A percentile compares a stretch with the other conserved stretches of the same genome.
These are phyloP conservation scores for Ustilago tritici DNA, from an alignment of 1,284 basidiomycete species.

Conservation along the genomic window DNA sequence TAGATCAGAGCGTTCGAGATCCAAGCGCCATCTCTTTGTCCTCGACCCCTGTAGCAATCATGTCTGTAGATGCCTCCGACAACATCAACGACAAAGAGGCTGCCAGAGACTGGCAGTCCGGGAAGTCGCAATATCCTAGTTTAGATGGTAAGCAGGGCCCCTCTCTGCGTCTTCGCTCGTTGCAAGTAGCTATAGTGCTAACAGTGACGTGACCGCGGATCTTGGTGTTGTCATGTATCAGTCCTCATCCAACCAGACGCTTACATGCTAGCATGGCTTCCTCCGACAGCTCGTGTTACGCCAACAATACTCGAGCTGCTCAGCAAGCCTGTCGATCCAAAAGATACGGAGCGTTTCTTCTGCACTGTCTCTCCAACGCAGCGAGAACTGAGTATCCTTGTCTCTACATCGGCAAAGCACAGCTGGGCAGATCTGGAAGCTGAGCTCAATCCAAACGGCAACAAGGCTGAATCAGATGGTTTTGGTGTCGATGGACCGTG, in stretches of 20 bases:
- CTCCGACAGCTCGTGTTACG: constrained; percentile 14
- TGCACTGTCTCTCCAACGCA: constrained; percentile 46
- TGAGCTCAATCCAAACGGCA: constrained; percentile 5
- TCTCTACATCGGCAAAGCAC: constrained; percentile 15
- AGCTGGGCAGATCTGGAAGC: constrained; percentile 9
- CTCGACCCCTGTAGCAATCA: neutral
- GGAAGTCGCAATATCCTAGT: constrained; percentile 33
- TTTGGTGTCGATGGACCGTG: constrained; percentile 34
- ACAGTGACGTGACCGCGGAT: too few relatives aligned
- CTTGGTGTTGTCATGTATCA: neutral
- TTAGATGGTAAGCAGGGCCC: constrained; percentile 31
- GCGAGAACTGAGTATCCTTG: constrained; percentile 41
- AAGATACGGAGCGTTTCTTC: constrained; percentile 12
- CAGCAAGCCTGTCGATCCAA: neutral
- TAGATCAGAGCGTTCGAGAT: too few relatives aligned
- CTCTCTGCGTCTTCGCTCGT: neutral
- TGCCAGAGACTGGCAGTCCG: constrained; percentile 30
- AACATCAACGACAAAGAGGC: constrained; percentile 32
- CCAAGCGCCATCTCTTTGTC: neutral
- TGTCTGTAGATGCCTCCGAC: neutral
- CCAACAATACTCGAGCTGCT: constrained; percentile 23
- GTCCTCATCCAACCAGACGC: constrained; percentile 40
- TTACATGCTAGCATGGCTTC: constrained; percentile 35
- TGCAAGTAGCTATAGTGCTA: neutral
- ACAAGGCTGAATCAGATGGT: constrained; percentile 11